Evolutionary conservation across 768 basidiomycete species (phyloP).

Genomic region (Lyophyllum semitale): DNA sequence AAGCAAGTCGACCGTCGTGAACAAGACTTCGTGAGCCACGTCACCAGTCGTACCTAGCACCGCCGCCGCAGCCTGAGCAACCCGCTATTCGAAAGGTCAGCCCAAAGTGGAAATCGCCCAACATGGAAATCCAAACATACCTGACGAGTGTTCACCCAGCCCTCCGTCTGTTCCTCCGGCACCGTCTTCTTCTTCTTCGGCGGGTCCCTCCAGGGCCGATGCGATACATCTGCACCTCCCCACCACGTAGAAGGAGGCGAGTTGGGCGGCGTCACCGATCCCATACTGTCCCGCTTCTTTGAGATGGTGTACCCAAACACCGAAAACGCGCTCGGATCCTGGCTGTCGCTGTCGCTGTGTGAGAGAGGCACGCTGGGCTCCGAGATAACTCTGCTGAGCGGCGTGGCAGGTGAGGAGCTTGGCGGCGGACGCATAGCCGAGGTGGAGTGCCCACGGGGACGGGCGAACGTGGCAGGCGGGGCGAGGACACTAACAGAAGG

Average conservation of each 20-base stretch:
- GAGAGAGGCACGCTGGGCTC: slow-evolving; percentile 9
- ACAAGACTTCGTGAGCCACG: slow-evolving; percentile 46
- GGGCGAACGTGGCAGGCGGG: not conserved
- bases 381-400: slow-evolving; percentile 14
- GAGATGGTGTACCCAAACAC: not conserved
- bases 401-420: slow-evolving; percentile 9
- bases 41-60: slow-evolving; percentile 43
- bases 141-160: slow-evolving; percentile 36
- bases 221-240: slow-evolving; percentile 1
- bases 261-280: slow-evolving; percentile 6
- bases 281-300: not conserved
- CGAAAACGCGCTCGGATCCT: not conserved
- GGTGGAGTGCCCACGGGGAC: slow-evolving; percentile 12
- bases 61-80: slow-evolving; percentile 37
- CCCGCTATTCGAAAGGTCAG: slow-evolving; percentile 13
- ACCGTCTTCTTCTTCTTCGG: slow-evolving; percentile 34
- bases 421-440: slow-evolving; percentile 5
- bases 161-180: slow-evolving; percentile 41
- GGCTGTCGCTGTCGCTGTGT: not conserved
- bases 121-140: too few species aligned
- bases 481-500: not conserved
- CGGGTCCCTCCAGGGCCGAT: slow-evolving; percentile 29
- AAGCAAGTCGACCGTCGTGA: slow-evolving; percentile 41
- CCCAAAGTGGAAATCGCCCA: not conserved
- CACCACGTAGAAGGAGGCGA: slow-evolving; percentile 7